Percentiles rank a stretch among this genome's conserved stretches.
Conservation (phyloP, 106 monocot species). For the Dactylorhiza incarnata region DNA sequence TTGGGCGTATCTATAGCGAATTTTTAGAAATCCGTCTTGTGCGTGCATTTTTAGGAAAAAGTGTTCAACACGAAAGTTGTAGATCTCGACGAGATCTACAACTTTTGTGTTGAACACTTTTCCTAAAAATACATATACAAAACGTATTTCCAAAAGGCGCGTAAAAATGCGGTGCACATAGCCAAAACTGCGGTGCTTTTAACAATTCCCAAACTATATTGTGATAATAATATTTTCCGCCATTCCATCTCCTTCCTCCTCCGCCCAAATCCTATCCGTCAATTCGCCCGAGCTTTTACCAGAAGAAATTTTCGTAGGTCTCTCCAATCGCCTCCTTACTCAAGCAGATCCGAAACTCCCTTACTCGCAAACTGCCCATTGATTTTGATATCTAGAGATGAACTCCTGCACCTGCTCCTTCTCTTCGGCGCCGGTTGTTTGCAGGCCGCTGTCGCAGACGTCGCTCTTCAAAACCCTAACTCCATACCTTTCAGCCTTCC, state of each 20-base stretch:
- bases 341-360: not conserved
- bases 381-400: not conserved
- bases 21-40: too few relatives aligned
- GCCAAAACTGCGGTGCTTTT: too few relatives aligned
- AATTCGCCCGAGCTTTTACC: not conserved
- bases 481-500: slow-evolving; percentile 11
- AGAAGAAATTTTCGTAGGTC: not conserved
- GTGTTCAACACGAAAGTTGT: too few relatives aligned
- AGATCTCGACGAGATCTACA: too few relatives aligned
- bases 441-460: slow-evolving; percentile 8
- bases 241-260: not conserved
- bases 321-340: not conserved
- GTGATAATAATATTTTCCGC: too few relatives aligned
- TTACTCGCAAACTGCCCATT: not conserved
- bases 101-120: too few relatives aligned
- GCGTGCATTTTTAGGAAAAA: too few relatives aligned
- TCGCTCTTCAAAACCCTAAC: slow-evolving; percentile 23
- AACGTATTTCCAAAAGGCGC: too few relatives aligned
- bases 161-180: too few relatives aligned
- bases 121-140: too few relatives aligned
- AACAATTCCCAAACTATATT: too few relatives aligned
- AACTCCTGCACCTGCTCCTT: not conserved
- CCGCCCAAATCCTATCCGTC: not conserved
- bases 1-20: too few relatives aligned
- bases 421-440: slow-evolving; percentile 12